Evolutionary conservation across 139 green algal genomes (phyloP), one percentile per base, ranked within the genome.

Genomic region (Auxenochlorella protothecoides): DNA sequence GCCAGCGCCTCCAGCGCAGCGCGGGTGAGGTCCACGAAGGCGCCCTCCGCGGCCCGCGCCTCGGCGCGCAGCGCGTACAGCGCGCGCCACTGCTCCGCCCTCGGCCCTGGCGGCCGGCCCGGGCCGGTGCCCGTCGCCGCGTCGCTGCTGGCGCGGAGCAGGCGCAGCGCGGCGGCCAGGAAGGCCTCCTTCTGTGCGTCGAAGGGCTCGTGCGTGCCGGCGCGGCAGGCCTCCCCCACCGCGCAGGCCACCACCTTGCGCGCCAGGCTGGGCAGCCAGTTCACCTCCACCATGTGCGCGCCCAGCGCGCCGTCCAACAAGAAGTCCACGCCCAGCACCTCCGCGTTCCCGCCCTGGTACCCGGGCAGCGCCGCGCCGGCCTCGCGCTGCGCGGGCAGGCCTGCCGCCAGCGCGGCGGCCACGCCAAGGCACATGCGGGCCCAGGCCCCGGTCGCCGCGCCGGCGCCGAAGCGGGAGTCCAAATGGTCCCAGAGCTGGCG

Each of bases 271-370:
- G 88, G 88, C 14, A 87, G 55, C 2, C 76, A 78, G 72, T 93
- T 93, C 11, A 92, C 67, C 68, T 93, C 88, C 66, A 93, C 59
- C 61, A 93, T 76, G 73, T 80, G 89, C 8, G 88, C 85, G 55
- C 77, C 55, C 10, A 88, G 68, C 2, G 55, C 63, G 15, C 74
- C 55, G 75, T 93, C 87, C 53, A 93, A 55, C 66, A 93, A 62
- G 68, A 92, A 89, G 73, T 93, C 88, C 0, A 90, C 13, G 0
- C 88, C 88, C 55, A 92, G 68, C 52, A 91, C 63, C 71, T 91
- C 81, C 59, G 68, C 70, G 64, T 72, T 27, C 57, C 69, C 56
- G 53, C 72, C 6, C 65, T 76, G 65, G 54, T 57, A 69, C 27
- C 72, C 59, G 7, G 69, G 55, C 68, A 74, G 51, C 15, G 10